Evolutionary conservation across 2,329 filamentous ascomycete genomes (phyloP).

Genomic region (Dryadomyces quercivorus): DNA sequence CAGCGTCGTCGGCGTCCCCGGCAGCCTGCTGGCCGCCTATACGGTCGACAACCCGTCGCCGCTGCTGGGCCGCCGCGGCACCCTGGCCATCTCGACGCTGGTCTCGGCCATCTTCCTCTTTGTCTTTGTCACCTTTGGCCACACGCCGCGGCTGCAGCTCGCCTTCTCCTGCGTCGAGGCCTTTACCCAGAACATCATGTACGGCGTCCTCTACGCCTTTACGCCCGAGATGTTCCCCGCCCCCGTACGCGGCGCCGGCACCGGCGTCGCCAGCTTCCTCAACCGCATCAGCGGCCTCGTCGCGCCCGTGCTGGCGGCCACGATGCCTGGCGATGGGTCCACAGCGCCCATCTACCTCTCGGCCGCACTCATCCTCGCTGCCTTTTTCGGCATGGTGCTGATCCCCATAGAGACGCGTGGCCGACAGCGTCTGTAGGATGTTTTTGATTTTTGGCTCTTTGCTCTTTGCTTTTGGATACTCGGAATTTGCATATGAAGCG

Average conservation of each 20-base stretch:
- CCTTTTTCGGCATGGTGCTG: constrained; percentile 46
- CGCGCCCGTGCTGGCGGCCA: constrained; percentile 57
- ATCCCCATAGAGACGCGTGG: constrained; percentile 54
- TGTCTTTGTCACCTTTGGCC: constrained; percentile 49
- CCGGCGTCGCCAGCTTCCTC: constrained; percentile 58
- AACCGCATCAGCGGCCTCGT: constrained; percentile 56
- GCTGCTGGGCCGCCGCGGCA: constrained; percentile 56
- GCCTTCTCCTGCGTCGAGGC: constrained; percentile 56
- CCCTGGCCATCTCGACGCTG: constrained; percentile 55
- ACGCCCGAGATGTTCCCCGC: constrained; percentile 68
- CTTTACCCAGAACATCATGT: constrained; percentile 67
- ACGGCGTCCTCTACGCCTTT: constrained; percentile 65
- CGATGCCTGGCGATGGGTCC: constrained; percentile 42
- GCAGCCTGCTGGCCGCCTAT: constrained; percentile 61
- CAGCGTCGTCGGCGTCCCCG: constrained; percentile 63
- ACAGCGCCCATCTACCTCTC: constrained; percentile 46
- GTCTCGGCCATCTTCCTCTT: constrained; percentile 59
- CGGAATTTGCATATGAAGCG: no score
- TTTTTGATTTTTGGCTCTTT: neutral
- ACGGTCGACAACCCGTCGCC: constrained; percentile 55
- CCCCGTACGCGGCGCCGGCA: constrained; percentile 58
- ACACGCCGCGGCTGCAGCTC: constrained; percentile 44
- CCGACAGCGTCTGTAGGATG: constrained; percentile 36
- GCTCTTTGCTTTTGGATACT: no score
- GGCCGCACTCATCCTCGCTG: constrained; percentile 41